A percentile compares a stretch with the other conserved stretches of the same genome.
Evolutionary conservation across 2,329 filamentous ascomycete species (phyloP).

Genomic region (Arthrobotrys iridis): DNA sequence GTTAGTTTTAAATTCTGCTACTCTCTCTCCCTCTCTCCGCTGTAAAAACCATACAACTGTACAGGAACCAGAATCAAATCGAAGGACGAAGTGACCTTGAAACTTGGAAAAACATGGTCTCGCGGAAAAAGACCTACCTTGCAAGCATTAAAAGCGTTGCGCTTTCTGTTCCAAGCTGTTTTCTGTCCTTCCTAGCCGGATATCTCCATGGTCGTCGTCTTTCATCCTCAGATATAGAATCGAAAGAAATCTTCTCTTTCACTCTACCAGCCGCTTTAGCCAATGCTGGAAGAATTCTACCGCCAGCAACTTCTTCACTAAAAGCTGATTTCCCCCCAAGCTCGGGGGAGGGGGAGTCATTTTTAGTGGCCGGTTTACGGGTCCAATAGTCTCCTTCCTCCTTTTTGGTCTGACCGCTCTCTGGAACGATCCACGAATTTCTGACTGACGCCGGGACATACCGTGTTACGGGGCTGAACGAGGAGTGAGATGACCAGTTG

Average conservation of each 20-base stretch:
- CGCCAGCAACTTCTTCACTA: background rate
- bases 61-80: background rate
- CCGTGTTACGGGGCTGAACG: background rate
- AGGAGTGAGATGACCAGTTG: background rate
- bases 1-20: background rate
- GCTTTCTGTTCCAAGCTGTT: conserved; percentile 55
- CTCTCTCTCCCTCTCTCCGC: background rate
- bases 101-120: too few species aligned
- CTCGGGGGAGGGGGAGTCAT: too few species aligned
- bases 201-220: conserved; percentile 18
- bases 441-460: background rate
- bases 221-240: background rate
- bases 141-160: conserved; percentile 57
- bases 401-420: too few species aligned
- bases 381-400: too few species aligned
- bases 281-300: background rate
- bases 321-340: background rate
- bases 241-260: background rate
- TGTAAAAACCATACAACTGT: background rate
- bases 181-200: background rate
- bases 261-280: background rate
- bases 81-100: background rate
- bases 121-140: conserved; percentile 34
- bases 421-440: too few species aligned
- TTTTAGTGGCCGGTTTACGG: too few species aligned